Percentiles rank a stretch among this genome's conserved stretches.
phyloP scores from a whole-genome alignment of 202 grass and related monocot species.

The Carex arenaria region DNA sequence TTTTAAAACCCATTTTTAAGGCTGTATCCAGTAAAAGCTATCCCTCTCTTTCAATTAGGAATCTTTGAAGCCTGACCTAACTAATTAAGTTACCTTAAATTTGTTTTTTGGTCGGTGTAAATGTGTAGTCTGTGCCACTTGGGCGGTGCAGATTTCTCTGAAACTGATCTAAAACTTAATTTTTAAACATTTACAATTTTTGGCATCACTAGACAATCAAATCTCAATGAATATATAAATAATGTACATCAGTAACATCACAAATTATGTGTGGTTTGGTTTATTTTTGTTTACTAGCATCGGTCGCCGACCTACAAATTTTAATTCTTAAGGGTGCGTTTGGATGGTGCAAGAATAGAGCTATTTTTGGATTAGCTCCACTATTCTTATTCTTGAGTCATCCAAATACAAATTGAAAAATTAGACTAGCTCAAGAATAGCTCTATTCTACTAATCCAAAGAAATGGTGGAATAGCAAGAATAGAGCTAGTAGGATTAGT shows the following conservation, averaged over 20 bases:
- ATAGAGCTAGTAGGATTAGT: no score
- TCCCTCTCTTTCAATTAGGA: not conserved
- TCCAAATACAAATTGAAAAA: no score
- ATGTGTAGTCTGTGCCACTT: not conserved
- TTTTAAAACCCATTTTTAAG: not conserved
- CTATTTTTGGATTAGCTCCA: no score
- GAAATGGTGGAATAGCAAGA: no score
- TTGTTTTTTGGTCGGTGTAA: slow-evolving; percentile 1
- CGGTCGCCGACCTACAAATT: not conserved
- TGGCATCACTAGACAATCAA: not conserved
- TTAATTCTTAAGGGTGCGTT: no score
- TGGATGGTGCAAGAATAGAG: no score
- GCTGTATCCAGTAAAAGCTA: not conserved
- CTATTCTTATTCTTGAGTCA: no score
- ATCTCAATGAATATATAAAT: not conserved
- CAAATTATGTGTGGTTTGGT: not conserved
- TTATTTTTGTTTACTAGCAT: not conserved
- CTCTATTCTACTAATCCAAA: no score
- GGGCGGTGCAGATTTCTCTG: slow-evolving; percentile 12
- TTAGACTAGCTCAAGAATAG: no score
- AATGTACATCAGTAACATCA: no score
- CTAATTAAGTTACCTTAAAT: not conserved
- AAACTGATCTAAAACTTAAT: not conserved
- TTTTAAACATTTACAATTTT: not conserved
- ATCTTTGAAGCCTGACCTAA: not conserved